These are phyloP conservation scores for Plasmodium sp. DNA, from an alignment of 169 alveolate genomes.

Conservation along the genomic window DNA sequence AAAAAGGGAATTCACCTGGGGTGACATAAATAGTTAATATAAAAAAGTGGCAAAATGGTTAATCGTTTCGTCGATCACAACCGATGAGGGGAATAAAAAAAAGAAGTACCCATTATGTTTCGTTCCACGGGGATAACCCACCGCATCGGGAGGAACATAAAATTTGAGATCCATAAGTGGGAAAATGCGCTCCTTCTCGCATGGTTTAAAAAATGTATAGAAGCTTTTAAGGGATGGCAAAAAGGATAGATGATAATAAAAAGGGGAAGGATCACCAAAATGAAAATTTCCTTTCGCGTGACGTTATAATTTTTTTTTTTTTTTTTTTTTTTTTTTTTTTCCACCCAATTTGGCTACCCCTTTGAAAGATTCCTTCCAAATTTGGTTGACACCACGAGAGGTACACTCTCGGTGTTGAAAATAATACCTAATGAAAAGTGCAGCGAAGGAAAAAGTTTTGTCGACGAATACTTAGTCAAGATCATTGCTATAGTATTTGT, in stretches of 20 bases:
- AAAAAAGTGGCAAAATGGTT: neutral
- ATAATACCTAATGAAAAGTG: neutral
- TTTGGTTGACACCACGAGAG: neutral
- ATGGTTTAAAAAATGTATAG: neutral
- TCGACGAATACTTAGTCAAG: slow-evolving; percentile 78
- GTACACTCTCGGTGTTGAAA: slow-evolving; percentile 61
- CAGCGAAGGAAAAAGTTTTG: neutral
- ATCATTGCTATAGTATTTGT: slow-evolving; percentile 77
- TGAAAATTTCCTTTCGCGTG: neutral
- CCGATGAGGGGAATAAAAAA: neutral
- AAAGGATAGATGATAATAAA: neutral
- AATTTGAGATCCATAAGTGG: neutral
- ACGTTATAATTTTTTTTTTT: neutral
- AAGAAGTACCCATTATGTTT: neutral
- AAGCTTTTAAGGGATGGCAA: neutral
- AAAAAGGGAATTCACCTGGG: neutral
- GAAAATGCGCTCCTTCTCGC: neutral
- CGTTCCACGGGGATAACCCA: neutral
- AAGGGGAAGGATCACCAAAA: neutral
- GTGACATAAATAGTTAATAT: neutral
- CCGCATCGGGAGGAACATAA: neutral
- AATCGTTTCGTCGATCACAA: neutral
- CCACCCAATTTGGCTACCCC: neutral
- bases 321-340: too few species aligned
- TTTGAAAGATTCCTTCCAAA: neutral